Conservation (phyloP, 148 eudicot species). For the Amaranthus palmeri region DNA sequence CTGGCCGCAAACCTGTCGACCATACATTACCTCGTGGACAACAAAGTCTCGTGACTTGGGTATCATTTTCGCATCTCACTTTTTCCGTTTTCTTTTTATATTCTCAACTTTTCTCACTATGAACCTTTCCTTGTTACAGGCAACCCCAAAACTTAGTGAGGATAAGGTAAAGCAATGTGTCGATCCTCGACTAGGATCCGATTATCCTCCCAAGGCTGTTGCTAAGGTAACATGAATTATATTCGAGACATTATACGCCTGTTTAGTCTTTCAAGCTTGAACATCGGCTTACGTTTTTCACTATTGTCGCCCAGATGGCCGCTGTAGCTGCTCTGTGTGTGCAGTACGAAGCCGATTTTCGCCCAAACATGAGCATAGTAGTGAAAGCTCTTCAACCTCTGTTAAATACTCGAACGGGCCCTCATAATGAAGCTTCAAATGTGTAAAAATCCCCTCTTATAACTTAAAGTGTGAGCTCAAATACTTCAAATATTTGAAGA, state of each 20-base stretch:
- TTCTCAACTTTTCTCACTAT: neutral
- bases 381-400: slow-evolving; percentile 78
- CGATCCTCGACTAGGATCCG: slow-evolving; percentile 52
- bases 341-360: slow-evolving; percentile 78
- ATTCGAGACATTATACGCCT: neutral
- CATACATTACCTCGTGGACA: slow-evolving; percentile 84
- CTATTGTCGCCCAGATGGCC: slow-evolving; percentile 50
- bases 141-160: slow-evolving; percentile 76
- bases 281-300: neutral
- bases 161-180: slow-evolving; percentile 75
- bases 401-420: slow-evolving; percentile 56
- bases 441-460: slow-evolving; percentile 15
- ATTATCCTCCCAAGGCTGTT: slow-evolving; percentile 76
- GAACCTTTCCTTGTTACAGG: slow-evolving; percentile 32
- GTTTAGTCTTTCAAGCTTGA: neutral
- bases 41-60: slow-evolving; percentile 86
- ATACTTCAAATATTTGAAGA: neutral
- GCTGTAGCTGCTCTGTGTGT: slow-evolving; percentile 87
- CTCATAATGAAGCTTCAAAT: slow-evolving; percentile 36
- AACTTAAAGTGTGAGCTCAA: neutral
- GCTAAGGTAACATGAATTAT: slow-evolving; percentile 45
- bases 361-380: slow-evolving; percentile 80
- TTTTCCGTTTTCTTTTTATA: neutral
- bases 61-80: slow-evolving; percentile 15
- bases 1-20: slow-evolving; percentile 86